Conservation (phyloP, 164 flowering plant genomes). For the Vitis rupestris region DNA sequence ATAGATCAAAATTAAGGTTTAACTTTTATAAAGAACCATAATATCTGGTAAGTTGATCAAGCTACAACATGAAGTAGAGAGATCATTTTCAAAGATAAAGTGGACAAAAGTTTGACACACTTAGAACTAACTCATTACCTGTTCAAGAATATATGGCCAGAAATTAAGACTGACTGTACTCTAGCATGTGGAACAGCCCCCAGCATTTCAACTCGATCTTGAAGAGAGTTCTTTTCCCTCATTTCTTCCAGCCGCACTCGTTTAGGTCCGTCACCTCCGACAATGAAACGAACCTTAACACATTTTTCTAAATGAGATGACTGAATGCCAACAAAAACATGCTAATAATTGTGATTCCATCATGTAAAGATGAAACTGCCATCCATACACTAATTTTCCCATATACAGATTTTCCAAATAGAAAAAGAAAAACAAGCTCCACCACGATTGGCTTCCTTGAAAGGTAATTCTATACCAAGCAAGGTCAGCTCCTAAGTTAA, state of each 20-base stretch:
- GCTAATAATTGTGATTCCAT: not conserved
- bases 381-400: not conserved
- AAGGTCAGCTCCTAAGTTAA: too few relatives aligned
- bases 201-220: slow-evolving; percentile 96
- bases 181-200: slow-evolving; percentile 97
- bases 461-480: too few relatives aligned
- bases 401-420: not conserved
- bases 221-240: slow-evolving; percentile 94
- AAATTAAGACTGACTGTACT: slow-evolving; percentile 78
- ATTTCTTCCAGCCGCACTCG: slow-evolving; percentile 91
- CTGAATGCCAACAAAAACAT: not conserved
- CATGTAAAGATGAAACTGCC: too few relatives aligned
- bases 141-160: slow-evolving; percentile 94
- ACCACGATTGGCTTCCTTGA: too few relatives aligned
- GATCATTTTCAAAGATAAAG: too few relatives aligned
- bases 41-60: too few relatives aligned
- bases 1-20: too few relatives aligned
- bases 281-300: slow-evolving; percentile 77
- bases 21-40: too few relatives aligned
- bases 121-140: slow-evolving; percentile 37
- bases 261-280: slow-evolving; percentile 99
- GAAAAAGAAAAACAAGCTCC: not conserved
- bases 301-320: slow-evolving; percentile 15
- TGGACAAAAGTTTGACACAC: too few relatives aligned
- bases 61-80: not conserved